A percentile compares a stretch with the other conserved stretches of the same genome.
Evolutionary conservation across 2,329 filamentous ascomycete species (phyloP).

Genomic region (Cryphonectria carpinicola): DNA sequence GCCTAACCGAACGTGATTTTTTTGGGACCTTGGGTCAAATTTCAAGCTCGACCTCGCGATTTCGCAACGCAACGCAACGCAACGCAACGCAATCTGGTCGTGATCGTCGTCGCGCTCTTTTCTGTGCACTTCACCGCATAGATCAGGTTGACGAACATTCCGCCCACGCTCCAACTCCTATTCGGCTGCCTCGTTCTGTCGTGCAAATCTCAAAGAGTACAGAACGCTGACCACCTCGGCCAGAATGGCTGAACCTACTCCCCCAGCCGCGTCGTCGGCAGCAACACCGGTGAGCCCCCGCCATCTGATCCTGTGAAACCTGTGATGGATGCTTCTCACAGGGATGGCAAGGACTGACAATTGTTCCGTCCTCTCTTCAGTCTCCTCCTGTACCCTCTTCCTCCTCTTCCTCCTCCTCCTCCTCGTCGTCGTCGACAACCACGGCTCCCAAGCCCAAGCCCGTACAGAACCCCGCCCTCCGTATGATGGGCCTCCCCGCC

Average conservation of each 20-base stretch:
- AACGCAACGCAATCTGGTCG: neutral
- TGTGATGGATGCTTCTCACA: neutral
- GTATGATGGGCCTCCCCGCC: constrained; percentile 83
- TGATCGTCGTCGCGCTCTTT: neutral
- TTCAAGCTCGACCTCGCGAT: neutral
- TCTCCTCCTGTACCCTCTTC: neutral
- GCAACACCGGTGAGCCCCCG: constrained; percentile 32
- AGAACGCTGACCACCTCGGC: constrained; percentile 3
- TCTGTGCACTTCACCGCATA: neutral
- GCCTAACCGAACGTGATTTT: constrained; percentile 4
- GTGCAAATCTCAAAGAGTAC: neutral
- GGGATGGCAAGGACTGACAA: neutral
- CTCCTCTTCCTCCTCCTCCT: neutral
- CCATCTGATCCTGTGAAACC: neutral
- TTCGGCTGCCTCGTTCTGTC: neutral
- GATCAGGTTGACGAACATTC: neutral
- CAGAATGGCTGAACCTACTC: constrained; percentile 26
- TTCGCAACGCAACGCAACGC: neutral
- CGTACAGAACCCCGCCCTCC: constrained; percentile 71
- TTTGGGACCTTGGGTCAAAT: neutral
- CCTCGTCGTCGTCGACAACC: constrained; percentile 30
- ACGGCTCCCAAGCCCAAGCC: constrained; percentile 34
- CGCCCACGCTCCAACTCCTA: neutral
- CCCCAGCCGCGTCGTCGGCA: constrained; percentile 25
- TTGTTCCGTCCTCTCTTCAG: neutral